Base-by-base conservation (phyloP, 176 grass and related monocot genomes). In the Juncus effusus region DNA sequence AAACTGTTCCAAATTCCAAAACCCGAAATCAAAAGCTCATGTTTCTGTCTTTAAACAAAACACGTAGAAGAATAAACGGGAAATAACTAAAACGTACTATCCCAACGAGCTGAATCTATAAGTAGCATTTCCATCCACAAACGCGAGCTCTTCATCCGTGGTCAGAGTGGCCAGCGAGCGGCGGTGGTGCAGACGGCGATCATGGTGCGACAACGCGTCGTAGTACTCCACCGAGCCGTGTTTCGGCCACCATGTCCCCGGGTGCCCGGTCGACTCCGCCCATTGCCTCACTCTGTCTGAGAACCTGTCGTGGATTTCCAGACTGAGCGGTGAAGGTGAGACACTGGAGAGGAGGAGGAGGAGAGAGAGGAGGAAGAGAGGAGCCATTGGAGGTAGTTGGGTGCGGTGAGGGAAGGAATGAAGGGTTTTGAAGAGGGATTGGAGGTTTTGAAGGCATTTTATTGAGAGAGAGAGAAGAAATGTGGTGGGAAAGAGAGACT, bases 301-400 rank as follows among this genome's bases (percentile, higher is more conserved):
- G 88, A 92, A 97, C 16, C 85, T 74, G 73, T 97, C 85, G 77
- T 97, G 94, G 51, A 97, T 82, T 40, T 97, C 88, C 13, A 97
- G 60, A 65, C 78, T 80, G 42, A 97, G 64, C 35, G 65, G 70
- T 10, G 70, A 45, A 38, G 60, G 38, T 37, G 41, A 62, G 9
- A 51, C 3, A 7, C 42, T 19, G 74, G 62, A 39, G 4, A 65
- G 38, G 36, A 40, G 1, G 0, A 0, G 7, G 10, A 37, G n/a
- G 37, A 19, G 59, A 60, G 41, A 39, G 38, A 28, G 61, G 35
- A 73, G 78, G 58, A 71, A 85, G 52, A 72, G 16, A 50, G 60
- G 64, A 73, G 59, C 77, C 65, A 70, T 76, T 64, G 60, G 65
- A 76, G 42, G 57, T 52, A 40, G 51, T 45, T 51, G 35, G 28